A percentile compares a stretch with the other conserved stretches of the same genome.
Evolutionary conservation across 2,329 filamentous ascomycete genomes (phyloP).

Genomic region (Cadophora sp.): DNA sequence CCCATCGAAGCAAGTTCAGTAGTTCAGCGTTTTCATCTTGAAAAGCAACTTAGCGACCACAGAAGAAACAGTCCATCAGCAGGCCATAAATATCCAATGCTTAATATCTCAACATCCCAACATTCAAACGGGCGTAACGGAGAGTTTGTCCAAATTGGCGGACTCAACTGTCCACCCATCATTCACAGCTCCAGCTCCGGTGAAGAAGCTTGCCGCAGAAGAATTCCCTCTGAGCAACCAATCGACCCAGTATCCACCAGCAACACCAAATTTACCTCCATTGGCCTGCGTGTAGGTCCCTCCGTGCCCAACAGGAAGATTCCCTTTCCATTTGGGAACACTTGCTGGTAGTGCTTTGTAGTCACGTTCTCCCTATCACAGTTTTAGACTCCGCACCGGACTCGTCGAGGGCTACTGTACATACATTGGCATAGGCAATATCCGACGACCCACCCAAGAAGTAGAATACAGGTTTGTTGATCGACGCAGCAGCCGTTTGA

Average conservation of each 20-base stretch:
- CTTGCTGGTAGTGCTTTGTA: no score
- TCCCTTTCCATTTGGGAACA: conserved; percentile 14
- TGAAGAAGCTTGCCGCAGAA: conserved; percentile 6
- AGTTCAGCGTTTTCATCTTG: no score
- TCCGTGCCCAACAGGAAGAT: conserved; percentile 10
- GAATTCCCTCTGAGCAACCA: conserved; percentile 17
- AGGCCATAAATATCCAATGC: neutral
- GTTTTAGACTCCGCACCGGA: no score
- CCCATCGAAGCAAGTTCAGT: no score
- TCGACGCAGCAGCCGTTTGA: no score
- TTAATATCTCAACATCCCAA: no score
- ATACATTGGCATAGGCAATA: no score
- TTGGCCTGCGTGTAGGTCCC: conserved; percentile 7
- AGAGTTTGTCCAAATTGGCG: neutral
- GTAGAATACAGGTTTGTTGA: no score
- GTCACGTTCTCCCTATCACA: no score
- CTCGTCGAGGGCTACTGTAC: no score
- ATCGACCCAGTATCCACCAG: conserved; percentile 8
- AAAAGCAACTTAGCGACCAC: neutral
- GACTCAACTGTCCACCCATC: conserved; percentile 10
- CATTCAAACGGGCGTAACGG: neutral
- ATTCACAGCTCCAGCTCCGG: conserved; percentile 5
- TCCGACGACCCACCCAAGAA: no score
- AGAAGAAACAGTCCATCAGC: neutral
- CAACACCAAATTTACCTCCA: conserved; percentile 12